Evolutionary conservation across 2,329 filamentous ascomycete species (phyloP).

Genomic region (Akanthomyces muscarius): DNA sequence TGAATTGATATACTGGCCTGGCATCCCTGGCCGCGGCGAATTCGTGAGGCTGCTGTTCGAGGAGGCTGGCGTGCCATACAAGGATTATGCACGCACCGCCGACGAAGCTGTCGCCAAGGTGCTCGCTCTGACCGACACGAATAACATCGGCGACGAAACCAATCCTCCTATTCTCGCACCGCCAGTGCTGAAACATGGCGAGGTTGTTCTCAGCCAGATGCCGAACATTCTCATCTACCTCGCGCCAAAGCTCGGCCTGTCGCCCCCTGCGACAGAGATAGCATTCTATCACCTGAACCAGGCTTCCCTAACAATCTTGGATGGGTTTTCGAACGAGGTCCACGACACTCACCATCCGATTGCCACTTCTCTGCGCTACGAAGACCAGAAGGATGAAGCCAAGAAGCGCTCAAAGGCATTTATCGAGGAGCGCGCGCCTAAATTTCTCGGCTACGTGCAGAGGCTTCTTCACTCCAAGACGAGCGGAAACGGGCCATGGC

Average conservation of each 20-base stretch:
- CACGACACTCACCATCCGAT: slow-evolving; percentile 77
- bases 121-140: slow-evolving; percentile 40
- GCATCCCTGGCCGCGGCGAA: slow-evolving; percentile 69
- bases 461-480: slow-evolving; percentile 55
- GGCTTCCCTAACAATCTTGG: slow-evolving; percentile 65
- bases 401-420: slow-evolving; percentile 55
- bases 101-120: slow-evolving; percentile 51
- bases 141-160: slow-evolving; percentile 44
- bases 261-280: slow-evolving; percentile 38
- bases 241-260: slow-evolving; percentile 55
- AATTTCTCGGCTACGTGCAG: slow-evolving; percentile 69
- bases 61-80: slow-evolving; percentile 61
- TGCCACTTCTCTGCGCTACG: slow-evolving; percentile 57
- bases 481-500: slow-evolving; percentile 56
- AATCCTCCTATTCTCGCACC: slow-evolving; percentile 66
- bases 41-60: slow-evolving; percentile 70
- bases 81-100: slow-evolving; percentile 42
- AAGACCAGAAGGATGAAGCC: slow-evolving; percentile 69
- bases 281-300: slow-evolving; percentile 57
- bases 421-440: slow-evolving; percentile 60
- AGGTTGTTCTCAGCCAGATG: slow-evolving; percentile 63
- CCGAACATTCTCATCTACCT: slow-evolving; percentile 71
- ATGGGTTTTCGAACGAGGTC: slow-evolving; percentile 64
- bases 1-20: slow-evolving; percentile 68
- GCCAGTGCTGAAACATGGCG: slow-evolving; percentile 60